A percentile compares a stretch with the other conserved stretches of the same genome.
These are phyloP conservation scores for Trifolium pratense DNA, from an alignment of 306 rosid species.

Conservation along the genomic window DNA sequence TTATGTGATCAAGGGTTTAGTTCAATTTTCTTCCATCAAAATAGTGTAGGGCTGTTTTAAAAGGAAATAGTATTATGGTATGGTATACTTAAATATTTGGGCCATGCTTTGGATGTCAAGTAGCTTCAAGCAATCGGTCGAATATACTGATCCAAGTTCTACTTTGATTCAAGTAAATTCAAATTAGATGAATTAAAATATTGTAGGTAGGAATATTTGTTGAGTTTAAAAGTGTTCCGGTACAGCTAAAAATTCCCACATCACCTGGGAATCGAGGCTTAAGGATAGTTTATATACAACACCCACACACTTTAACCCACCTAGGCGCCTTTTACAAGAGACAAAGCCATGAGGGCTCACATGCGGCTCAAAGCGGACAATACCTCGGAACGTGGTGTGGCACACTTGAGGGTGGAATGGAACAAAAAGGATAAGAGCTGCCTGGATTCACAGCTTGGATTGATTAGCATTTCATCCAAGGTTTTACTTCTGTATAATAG, in stretches of 20 bases:
- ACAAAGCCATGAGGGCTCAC: no score
- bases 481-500: not conserved
- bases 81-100: not conserved
- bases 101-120: not conserved
- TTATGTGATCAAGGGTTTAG: not conserved
- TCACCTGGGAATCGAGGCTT: no score
- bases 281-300: no score
- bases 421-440: no score
- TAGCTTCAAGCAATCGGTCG: not conserved
- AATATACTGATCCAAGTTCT: constrained; percentile 14
- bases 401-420: no score
- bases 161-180: constrained; percentile 23
- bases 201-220: constrained; percentile 24
- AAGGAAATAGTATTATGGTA: constrained; percentile 24
- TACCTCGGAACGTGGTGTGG: no score
- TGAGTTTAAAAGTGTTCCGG: no score
- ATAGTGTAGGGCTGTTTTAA: constrained; percentile 8
- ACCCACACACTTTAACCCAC: no score
- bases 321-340: no score
- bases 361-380: no score
- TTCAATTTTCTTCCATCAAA: not conserved
- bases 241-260: no score
- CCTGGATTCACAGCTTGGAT: not conserved
- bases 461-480: not conserved
- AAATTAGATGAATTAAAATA: not conserved